Evolutionary conservation across 176 grass and related monocot genomes (phyloP).

Genomic region (Luzula sylvatica): DNA sequence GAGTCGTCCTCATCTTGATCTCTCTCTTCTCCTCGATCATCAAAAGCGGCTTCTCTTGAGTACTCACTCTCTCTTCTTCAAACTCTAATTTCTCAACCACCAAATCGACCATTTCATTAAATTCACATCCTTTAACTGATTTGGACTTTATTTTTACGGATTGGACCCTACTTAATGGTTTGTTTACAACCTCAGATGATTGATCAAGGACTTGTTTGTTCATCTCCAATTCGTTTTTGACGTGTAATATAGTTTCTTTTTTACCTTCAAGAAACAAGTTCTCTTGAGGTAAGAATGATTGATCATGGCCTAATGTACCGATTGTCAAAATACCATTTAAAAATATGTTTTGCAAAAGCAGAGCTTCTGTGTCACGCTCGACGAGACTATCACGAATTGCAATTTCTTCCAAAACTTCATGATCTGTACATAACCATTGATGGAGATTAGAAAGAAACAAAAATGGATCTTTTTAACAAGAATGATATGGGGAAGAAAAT

Average conservation of each 20-base stretch:
- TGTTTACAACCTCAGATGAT: conserved; percentile 6
- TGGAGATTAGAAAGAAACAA: no score
- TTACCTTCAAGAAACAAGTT: conserved; percentile 8
- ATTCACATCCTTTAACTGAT: conserved; percentile 33
- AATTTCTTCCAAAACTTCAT: conserved; percentile 34
- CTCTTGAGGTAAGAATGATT: conserved; percentile 36
- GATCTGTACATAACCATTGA: no score
- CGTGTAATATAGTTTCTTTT: conserved; percentile 22
- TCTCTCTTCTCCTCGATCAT: conserved; percentile 42
- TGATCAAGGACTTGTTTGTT: conserved; percentile 11
- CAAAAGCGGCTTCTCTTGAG: conserved; percentile 68
- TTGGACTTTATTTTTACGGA: conserved; percentile 29
- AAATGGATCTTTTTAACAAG: conserved; percentile 1
- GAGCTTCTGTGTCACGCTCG: conserved; percentile 73
- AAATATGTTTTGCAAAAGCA: conserved; percentile 79
- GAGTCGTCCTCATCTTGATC: conserved; percentile 77
- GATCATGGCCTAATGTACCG: conserved; percentile 61
- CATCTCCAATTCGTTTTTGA: conserved; percentile 25
- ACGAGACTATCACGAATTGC: conserved; percentile 15
- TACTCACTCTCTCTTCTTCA: conserved; percentile 27
- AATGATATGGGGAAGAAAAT: conserved; percentile 15
- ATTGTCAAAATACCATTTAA: conserved; percentile 71
- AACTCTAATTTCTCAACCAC: conserved; percentile 5
- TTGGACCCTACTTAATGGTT: conserved; percentile 14
- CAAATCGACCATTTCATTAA: conserved; percentile 25